Evolutionary conservation across 2,329 filamentous ascomycete genomes (phyloP), one percentile per base, ranked within the genome.

Genomic region (Pseudogymnoascus sp.): DNA sequence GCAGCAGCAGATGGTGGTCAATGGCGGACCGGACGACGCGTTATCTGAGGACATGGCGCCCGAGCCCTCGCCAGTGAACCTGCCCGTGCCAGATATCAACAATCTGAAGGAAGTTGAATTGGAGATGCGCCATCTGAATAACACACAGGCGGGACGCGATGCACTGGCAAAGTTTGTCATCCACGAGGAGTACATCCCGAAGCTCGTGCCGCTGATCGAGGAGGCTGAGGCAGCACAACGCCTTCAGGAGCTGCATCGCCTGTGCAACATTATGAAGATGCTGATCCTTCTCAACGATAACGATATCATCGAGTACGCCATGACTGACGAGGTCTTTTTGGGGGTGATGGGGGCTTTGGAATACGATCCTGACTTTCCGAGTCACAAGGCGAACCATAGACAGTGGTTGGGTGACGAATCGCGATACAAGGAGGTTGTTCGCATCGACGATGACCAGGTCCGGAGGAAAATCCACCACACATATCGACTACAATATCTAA

Each of bases 241-340:
- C 73, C 79, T 96, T 7, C 77, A 84, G 21, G 93, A 97, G 72
- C 78, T 99, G 65, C 94, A 97, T 75, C 86, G 90, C 59, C 80
- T 99, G 53, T 99, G 94, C 83, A 96, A 92, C 74, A 97, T 99
- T 73, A 94, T 97, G 90, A 99, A 99, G 80, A 89, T 89, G 64
- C 83, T 97, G 63, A 95, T 99, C 62, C 80, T 97, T 62, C 84
- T 97, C 66, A 99, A 97, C 77, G 94, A 99, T 74, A 96, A 89
- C 31, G 84, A 87, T 64, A 96, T 99, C 67, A 96, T 99, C 71
- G 94, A 99, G 75, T 88, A 91, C 69, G 89, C 93, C 12, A 92
- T 99, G 25, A 91, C 90, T 12, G 93, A 97, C 76, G 86, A 92
- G 64, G 88, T 92, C 68, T 87, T 97, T 50, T 78, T 96, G 68